Conservation (phyloP, 805 yeast species). For the Candida odintsovae region DNA sequence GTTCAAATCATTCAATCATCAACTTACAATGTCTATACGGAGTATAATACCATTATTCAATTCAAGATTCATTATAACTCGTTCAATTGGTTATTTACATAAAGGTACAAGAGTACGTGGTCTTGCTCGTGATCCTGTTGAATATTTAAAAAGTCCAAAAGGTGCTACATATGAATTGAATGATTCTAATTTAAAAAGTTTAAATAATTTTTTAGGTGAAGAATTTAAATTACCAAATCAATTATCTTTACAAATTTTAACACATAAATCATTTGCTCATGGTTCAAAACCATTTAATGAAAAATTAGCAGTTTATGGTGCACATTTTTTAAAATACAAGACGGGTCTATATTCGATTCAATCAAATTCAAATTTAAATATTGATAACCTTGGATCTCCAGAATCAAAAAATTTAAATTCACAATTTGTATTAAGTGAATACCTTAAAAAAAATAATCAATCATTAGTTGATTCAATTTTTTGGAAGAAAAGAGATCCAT, state of each 20-base stretch:
- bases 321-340: slow-evolving; percentile 47
- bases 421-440: slow-evolving; percentile 43
- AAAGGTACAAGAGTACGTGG: slow-evolving; percentile 59
- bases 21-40: background rate
- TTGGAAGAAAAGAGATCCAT: slow-evolving; percentile 57
- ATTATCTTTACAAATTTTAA: slow-evolving; percentile 68
- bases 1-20: too few relatives aligned
- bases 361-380: slow-evolving; percentile 16
- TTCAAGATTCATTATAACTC: slow-evolving; percentile 5
- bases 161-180: slow-evolving; percentile 51
- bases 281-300: slow-evolving; percentile 89
- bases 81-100: slow-evolving; percentile 34
- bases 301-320: slow-evolving; percentile 68
- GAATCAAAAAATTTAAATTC: slow-evolving; percentile 47
- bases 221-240: slow-evolving; percentile 53
- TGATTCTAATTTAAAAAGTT: slow-evolving; percentile 40
- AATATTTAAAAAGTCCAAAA: slow-evolving; percentile 40
- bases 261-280: slow-evolving; percentile 93
- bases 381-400: slow-evolving; percentile 56
- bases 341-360: slow-evolving; percentile 27
- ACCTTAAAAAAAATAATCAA: slow-evolving; percentile 38
- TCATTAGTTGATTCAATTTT: slow-evolving; percentile 48
- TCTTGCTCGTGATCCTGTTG: slow-evolving; percentile 63
- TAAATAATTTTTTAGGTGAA: slow-evolving; percentile 44
- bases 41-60: background rate